Percentiles rank a stretch among this genome's conserved stretches.
Evolutionary conservation across 805 yeast species (phyloP).

Genomic region (Torulaspora franciscae): DNA sequence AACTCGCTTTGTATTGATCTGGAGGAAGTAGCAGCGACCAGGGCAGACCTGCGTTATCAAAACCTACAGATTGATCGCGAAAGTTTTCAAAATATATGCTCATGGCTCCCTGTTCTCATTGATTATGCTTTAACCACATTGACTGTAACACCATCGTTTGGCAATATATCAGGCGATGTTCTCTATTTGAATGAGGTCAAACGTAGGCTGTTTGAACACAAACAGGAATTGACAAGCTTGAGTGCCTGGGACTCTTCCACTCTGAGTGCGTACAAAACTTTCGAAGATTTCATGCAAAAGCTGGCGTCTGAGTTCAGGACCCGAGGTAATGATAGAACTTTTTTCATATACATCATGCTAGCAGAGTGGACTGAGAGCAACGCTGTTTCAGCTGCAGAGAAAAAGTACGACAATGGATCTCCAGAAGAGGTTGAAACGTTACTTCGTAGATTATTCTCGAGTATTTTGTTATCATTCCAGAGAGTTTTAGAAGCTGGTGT

Average conservation of each 20-base stretch:
- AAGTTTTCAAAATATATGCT: conserved; percentile 16
- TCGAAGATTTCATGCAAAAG: conserved; percentile 26
- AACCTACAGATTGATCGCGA: conserved; percentile 13
- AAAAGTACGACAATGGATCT: conserved; percentile 5
- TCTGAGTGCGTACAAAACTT: conserved; percentile 17
- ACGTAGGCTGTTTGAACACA: conserved; percentile 14
- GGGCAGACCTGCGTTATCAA: conserved; percentile 18
- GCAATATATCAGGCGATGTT: conserved; percentile 1
- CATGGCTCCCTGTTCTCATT: conserved; percentile 36
- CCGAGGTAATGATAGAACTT: conserved; percentile 39
- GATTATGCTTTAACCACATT: conserved; percentile 31
- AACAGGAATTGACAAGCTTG: conserved; percentile 8
- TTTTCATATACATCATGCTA: conserved; percentile 48
- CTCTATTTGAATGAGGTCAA: conserved; percentile 7
- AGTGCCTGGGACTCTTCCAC: conserved; percentile 19
- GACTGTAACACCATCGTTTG: neutral
- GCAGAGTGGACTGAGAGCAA: conserved; percentile 42
- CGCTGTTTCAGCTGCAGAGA: neutral
- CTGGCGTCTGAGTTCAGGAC: conserved; percentile 30
- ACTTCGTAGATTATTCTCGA: conserved; percentile 49
- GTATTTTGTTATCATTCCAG: conserved; percentile 66
- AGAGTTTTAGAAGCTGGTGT: conserved; percentile 41
- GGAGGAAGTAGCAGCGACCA: conserved; percentile 21
- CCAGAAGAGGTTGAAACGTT: conserved; percentile 42
- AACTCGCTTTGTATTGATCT: conserved; percentile 19